Conservation (phyloP, 1,284 basidiomycete genomes). For the Fomes fomentarius region DNA sequence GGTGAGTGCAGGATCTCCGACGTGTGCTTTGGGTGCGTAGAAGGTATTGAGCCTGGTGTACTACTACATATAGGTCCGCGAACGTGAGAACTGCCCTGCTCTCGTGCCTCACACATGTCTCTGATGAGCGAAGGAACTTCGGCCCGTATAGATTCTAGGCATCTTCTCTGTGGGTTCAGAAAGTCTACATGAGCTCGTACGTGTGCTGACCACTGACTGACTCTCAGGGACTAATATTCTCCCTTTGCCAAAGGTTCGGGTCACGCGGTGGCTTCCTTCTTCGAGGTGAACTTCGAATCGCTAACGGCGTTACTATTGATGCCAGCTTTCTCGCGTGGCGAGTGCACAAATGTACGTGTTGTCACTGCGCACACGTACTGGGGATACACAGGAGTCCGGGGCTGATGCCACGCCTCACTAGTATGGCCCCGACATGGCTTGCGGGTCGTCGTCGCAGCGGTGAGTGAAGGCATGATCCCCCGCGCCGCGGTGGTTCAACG, state of each 20-base stretch:
- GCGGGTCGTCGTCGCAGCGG: not conserved
- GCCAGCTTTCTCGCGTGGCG: not conserved
- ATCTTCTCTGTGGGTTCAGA: constrained; percentile 4
- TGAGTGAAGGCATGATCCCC: not conserved
- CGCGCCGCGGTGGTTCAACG: too few species aligned
- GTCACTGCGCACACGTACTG: too few species aligned
- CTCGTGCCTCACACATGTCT: not conserved
- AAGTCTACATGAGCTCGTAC: not conserved
- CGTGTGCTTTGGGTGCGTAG: too few species aligned
- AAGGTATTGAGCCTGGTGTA: too few species aligned
- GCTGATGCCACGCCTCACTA: too few species aligned
- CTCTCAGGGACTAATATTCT: not conserved
- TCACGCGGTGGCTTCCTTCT: too few species aligned
- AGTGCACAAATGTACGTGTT: not conserved
- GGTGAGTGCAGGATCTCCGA: not conserved
- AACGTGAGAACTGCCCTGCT: not conserved
- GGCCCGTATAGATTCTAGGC: constrained; percentile 3
- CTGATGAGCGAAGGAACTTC: too few species aligned
- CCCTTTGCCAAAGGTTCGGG: not conserved
- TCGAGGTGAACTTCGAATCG: too few species aligned
- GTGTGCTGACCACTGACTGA: not conserved
- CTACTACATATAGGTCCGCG: not conserved
- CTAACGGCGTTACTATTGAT: too few species aligned
- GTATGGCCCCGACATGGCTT: not conserved
- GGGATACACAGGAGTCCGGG: too few species aligned